A percentile compares a stretch with the other conserved stretches of the same genome.
Evolutionary conservation across 805 yeast genomes (phyloP).

Genomic region (Kazachstania taianensis): DNA sequence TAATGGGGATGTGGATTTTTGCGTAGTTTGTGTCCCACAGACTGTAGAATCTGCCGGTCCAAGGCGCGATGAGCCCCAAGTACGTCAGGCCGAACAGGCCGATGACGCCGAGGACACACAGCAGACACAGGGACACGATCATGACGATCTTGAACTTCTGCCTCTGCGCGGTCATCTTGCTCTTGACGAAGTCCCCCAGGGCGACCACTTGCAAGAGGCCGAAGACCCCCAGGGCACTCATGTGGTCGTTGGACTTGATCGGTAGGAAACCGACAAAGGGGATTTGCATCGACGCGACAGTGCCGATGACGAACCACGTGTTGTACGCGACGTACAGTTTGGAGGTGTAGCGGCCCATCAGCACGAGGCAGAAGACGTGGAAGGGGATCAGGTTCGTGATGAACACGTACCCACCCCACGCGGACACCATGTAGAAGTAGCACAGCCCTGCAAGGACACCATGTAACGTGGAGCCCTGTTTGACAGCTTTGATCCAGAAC

Average conservation of each 20-base stretch:
- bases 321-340: constrained; percentile 82
- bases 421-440: constrained; percentile 97
- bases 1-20: constrained; percentile 94
- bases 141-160: constrained; percentile 51
- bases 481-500: constrained; percentile 90
- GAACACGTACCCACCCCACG: constrained; percentile 99
- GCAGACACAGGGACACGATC: constrained; percentile 45
- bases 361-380: constrained; percentile 78
- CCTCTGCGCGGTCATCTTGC: constrained; percentile 59
- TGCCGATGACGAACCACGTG: constrained; percentile 95
- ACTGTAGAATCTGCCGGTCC: constrained; percentile 99
- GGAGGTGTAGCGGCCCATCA: constrained; percentile 89
- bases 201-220: constrained; percentile 89
- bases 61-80: constrained; percentile 92
- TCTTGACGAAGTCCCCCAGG: constrained; percentile 69
- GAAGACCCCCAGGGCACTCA: constrained; percentile 96
- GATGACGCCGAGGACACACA: constrained; percentile 53
- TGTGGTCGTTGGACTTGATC: constrained; percentile 92
- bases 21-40: constrained; percentile 98
- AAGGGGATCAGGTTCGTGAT: constrained; percentile 95
- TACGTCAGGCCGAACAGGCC: constrained; percentile 76
- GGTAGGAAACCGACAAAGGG: constrained; percentile 98
- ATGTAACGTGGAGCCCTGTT: constrained; percentile 79
- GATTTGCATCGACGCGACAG: constrained; percentile 97
- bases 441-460: constrained; percentile 76